Base-by-base conservation (phyloP, 345 rosid species). In the Nasturtium officinale region DNA sequence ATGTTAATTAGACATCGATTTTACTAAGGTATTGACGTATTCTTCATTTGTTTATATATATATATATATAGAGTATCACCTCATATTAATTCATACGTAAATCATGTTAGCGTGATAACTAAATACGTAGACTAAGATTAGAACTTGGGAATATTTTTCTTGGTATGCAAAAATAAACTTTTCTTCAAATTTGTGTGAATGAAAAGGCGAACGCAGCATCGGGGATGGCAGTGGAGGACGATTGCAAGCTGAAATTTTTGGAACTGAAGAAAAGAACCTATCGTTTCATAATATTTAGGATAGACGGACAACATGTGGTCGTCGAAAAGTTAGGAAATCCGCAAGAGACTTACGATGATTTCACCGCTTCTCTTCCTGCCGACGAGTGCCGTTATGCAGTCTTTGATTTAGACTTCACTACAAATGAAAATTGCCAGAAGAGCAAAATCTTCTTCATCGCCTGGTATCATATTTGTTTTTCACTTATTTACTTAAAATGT, bases 381-480 rank as follows among this genome's bases (percentile, higher is more conserved):
- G 12, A 84, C 6, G 91, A 89, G 65, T 89, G 95, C 53, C 91
- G 95, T 8, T 87, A 87, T 62, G 82, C 82, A 0, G 82, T 79
- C 55, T 79, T 37, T 16, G 82, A 79, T 35, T 18, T 79, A 1
- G 90, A 89, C 68, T 89, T 84, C 82, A 85, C 79, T 7, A 87
- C 95, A 0, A 43, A 52, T 23, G 95, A 89, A 78, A 87, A 87
- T 13, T 77, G 79, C 66, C 95, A 87, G 81, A 87, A 89, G 73
- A 85, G 88, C 86, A 89, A 89, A 83, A 89, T 89, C 65, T 82
- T 87, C 85, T 89, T 89, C 82, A 82, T 89, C 9, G 87, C 95
- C 3, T 87, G 95, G 95, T 87, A 62, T 12, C 7, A 9, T 12
- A 4, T 47, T 33, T 52, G 21, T 13, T 3, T 12, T 47, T n/a